Percentiles rank a stretch among this genome's conserved stretches.
Conservation (phyloP, 495 filamentous ascomycete genomes). For the Lindgomyces ingoldianus region DNA sequence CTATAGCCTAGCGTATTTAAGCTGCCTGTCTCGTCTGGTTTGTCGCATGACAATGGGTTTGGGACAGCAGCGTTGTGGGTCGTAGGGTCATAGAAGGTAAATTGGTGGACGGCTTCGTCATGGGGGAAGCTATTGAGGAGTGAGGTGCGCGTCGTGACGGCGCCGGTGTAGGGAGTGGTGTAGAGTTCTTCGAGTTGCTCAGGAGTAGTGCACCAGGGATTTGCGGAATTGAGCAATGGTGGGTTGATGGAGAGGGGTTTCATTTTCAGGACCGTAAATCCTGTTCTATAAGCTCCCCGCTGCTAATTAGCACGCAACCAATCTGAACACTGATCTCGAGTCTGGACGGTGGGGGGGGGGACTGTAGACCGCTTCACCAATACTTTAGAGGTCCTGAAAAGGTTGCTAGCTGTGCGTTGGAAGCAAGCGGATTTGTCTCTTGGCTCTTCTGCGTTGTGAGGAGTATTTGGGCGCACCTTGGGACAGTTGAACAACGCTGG, state of each 20-base stretch:
- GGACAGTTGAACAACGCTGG: no score
- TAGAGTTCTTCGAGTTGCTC: conserved; percentile 60
- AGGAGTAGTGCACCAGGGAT: conserved; percentile 66
- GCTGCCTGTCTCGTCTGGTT: conserved; percentile 37
- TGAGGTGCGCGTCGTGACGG: conserved; percentile 68
- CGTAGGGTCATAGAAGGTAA: conserved; percentile 46
- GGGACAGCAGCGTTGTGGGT: conserved; percentile 24
- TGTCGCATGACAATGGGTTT: conserved; percentile 3
- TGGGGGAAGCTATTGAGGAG: conserved; percentile 62
- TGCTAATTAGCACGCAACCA: no score
- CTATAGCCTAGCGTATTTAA: conserved; percentile 52
- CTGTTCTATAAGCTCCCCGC: neutral
- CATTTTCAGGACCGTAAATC: neutral
- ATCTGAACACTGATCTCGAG: neutral
- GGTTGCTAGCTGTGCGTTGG: no score
- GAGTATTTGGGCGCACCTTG: no score
- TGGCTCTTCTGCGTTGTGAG: no score
- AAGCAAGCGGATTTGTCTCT: no score
- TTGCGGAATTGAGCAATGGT: conserved; percentile 69
- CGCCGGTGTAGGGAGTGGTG: conserved; percentile 60
- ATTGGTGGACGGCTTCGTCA: conserved; percentile 50
- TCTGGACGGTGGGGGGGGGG: neutral
- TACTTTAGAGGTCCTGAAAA: no score
- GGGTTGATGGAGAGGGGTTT: conserved; percentile 51
- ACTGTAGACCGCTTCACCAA: no score